These are phyloP conservation scores for Bertia moriformis DNA, from an alignment of 2,329 filamentous ascomycete species.

Conservation along the genomic window DNA sequence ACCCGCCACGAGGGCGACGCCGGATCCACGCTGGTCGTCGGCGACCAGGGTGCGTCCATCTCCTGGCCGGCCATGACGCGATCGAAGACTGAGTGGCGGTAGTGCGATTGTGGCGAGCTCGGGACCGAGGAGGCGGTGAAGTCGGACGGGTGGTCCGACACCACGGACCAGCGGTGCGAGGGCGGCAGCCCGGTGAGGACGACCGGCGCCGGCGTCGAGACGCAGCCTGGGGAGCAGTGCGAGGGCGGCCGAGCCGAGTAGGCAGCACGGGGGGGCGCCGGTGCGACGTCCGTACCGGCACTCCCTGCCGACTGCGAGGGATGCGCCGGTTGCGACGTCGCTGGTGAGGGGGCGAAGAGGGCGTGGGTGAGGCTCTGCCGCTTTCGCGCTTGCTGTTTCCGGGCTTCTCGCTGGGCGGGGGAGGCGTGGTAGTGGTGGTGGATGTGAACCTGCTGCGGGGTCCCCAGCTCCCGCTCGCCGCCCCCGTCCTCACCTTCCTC, in stretches of 20 bases:
- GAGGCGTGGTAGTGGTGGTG: conserved; percentile 84
- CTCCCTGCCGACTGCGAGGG: conserved; percentile 22
- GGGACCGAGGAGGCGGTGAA: conserved; percentile 60
- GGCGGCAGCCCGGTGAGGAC: conserved; percentile 17
- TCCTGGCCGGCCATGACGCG: conserved; percentile 45
- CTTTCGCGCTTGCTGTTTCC: conserved; percentile 60
- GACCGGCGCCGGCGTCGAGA: conserved; percentile 33
- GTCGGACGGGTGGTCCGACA: conserved; percentile 46
- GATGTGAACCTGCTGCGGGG: conserved; percentile 63
- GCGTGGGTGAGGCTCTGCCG: conserved; percentile 47
- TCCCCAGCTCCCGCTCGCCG: conserved; percentile 6
- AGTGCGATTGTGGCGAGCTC: conserved; percentile 66
- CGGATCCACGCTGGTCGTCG: conserved; percentile 62
- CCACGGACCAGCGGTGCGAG: conserved; percentile 47
- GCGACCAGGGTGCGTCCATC: conserved; percentile 65
- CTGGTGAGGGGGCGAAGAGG: conserved; percentile 40
- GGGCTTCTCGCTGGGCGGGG: conserved; percentile 41
- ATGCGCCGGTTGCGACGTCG: conserved; percentile 13
- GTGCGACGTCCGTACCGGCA: too few relatives aligned
- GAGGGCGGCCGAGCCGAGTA: conserved; percentile 22
- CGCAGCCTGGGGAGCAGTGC: conserved; percentile 25
- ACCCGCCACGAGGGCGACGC: conserved; percentile 42
- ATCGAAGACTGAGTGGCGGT: conserved; percentile 68
- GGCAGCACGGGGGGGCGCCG: conserved; percentile 20
- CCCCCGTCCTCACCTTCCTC: conserved; percentile 18